phyloP scores from a whole-genome alignment of 306 rosid species.

The Cotoneaster glaucophyllus region DNA sequence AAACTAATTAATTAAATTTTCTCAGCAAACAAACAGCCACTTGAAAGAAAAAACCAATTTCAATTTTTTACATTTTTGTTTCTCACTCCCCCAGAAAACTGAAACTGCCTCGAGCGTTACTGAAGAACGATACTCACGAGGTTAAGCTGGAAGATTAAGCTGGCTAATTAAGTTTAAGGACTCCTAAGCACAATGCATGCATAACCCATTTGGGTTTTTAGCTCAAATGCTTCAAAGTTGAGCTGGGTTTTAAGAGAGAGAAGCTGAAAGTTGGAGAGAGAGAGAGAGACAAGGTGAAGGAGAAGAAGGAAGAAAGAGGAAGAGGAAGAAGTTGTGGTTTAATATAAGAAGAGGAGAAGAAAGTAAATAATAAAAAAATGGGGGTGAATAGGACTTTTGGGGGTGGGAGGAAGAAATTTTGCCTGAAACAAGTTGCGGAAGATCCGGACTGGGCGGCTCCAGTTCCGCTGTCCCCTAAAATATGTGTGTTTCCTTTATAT shows the following conservation, averaged over 20 bases:
- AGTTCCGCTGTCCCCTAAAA: too few species aligned
- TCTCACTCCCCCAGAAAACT: conserved; percentile 3
- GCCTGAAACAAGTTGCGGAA: conserved; percentile 84
- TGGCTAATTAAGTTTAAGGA: background rate
- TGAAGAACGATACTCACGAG: conserved; percentile 17
- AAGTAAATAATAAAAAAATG: background rate
- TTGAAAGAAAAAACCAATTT: conserved; percentile 3
- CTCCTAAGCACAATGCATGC: conserved; percentile 43
- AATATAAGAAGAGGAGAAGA: conserved; percentile 9
- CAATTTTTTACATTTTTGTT: background rate
- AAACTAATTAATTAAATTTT: background rate
- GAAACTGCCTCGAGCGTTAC: conserved; percentile 46
- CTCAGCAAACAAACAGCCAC: background rate
- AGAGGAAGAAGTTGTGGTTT: conserved; percentile 21
- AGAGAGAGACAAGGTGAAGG: background rate
- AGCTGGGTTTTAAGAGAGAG: background rate
- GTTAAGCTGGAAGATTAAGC: background rate
- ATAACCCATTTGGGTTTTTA: conserved; percentile 11
- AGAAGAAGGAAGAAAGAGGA: background rate
- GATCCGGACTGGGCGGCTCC: conserved; percentile 52
- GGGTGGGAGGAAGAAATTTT: conserved; percentile 42
- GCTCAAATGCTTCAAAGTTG: background rate
- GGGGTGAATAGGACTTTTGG: background rate
- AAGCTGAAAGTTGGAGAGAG: background rate
- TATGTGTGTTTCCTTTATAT: too few species aligned